Conservation (phyloP, 176 grass and related monocot genomes). For the Tillandsia fasciculata region DNA sequence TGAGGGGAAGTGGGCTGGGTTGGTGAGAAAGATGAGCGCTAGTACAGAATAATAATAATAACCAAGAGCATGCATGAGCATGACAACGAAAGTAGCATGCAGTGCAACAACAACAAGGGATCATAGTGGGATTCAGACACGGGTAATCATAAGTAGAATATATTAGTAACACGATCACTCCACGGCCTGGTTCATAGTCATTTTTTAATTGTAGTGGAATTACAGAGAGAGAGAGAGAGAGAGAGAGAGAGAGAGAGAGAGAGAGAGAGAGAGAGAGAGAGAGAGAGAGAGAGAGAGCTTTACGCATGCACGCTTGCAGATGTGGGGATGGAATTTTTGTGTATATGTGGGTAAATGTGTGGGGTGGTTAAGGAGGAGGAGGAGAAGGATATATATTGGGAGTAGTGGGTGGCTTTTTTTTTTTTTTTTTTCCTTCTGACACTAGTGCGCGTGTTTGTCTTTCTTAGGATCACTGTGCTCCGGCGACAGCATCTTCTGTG, state of each 20-base stretch:
- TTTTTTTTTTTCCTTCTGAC: constrained; percentile 20
- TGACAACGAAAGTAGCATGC: too few relatives aligned
- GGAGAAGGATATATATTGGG: neutral
- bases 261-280: too few relatives aligned
- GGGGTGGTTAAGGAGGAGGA: too few relatives aligned
- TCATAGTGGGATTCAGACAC: too few relatives aligned
- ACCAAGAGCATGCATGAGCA: too few relatives aligned
- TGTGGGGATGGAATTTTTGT: neutral
- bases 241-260: neutral
- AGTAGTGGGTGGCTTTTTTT: neutral
- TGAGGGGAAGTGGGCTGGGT: neutral
- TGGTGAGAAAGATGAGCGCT: neutral
- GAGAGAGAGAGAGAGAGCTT: neutral
- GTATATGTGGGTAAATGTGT: neutral
- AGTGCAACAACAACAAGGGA: too few relatives aligned
- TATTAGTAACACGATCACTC: too few relatives aligned
- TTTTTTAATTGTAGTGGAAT: neutral
- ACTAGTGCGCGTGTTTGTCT: constrained; percentile 55
- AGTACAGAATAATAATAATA: neutral
- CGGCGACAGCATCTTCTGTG: constrained; percentile 31
- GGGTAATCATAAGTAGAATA: too few relatives aligned
- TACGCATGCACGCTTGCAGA: neutral
- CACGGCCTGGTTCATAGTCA: too few relatives aligned
- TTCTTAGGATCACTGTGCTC: constrained; percentile 29
- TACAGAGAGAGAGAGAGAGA: neutral